Evolutionary conservation across 2,329 filamentous ascomycete species (phyloP), one percentile per base, ranked within the genome.

Genomic region (Tolypocladium album): DNA sequence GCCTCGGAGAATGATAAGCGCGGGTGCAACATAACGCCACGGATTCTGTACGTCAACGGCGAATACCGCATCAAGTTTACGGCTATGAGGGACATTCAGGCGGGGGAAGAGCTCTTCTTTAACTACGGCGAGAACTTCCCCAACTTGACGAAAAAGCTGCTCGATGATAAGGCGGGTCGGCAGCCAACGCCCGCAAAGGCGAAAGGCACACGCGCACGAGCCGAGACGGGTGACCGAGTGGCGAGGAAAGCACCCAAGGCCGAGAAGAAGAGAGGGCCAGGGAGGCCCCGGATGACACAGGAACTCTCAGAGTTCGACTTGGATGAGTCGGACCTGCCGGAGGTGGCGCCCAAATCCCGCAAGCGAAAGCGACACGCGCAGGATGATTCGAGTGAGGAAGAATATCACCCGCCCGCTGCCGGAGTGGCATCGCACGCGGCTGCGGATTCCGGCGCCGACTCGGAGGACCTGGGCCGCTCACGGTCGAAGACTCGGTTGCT

Each of bases 91-190:
- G 80, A 88, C 47, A 88, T 94, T 67, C 78, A 81, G 61, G 78
- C 82, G 4, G 90, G 90, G 31, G 87, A 91, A 62, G 90, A 94
- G 71, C 75, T 95, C 0, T 88, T 91, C 69, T 95, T 93, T 72
- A 84, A 93, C 68, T 94, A 95, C 66, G 88, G 88, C 50, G 82
- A 86, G 67, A 83, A 86, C 62, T 87, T 88, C 66, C 82, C 83
- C 15, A 85, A 86, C 61, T 70, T 87, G 60, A 84, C 73, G 7
- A 74, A 75, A 69, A 76, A 76, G 64, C 65, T 75, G 55, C 68
- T 75, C 58, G 73, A 75, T 61, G 67, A 72, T 63, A 74, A 74
- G 65, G 71, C 70, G 50, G 70, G 69, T 62, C 67, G 65, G 55
- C 70, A 72, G 60, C 62, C 70, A 38, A 67, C 62, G 17, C 59